Evolutionary conservation across 306 rosid genomes (phyloP), one percentile per base, ranked within the genome.

Genomic region (Chamaecrista fasciculata): DNA sequence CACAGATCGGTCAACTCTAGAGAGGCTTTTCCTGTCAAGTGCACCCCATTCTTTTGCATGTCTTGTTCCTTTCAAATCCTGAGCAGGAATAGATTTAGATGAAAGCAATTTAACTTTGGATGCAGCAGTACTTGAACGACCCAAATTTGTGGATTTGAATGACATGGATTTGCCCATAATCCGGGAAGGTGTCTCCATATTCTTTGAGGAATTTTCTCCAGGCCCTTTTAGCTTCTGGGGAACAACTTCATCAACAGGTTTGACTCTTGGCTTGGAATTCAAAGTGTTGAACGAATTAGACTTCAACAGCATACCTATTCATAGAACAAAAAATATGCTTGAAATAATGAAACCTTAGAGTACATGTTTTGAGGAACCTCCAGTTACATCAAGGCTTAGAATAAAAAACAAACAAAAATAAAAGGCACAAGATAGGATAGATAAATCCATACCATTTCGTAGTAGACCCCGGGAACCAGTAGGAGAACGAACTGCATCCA

Each of bases 81-180:
- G 82, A 65, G 67, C 65, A 62, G 66, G 79, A 65, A 53, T 50
- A 77, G 82, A 37, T 39, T 83, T 90, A 0, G 89, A 31, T 11
- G 87, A 55, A 36, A 83, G 79, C 87, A 82, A 82, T 86, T 86
- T 93, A 66, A 85, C 90, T 82, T 90, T 93, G 66, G 96, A 77
- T 43, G 85, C 96, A 52, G 81, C 26, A 49, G 76, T 74, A 78
- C 72, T 80, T 11, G 78, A 53, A 66, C 87, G 87, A 20, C 93
- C 79, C 60, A 75, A 71, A 76, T 60, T 80, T 0, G 80, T 33
- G 46, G 87, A 77, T 85, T 79, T 93, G 58, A 86, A 93, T 25
- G 96, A 93, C 77, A 69, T 49, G 40, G 97, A 83, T 77, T 86
- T 93, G 55, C 89, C 76, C 37, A 87, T 64, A 68, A 71, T 56